Evolutionary conservation across 1,284 basidiomycete genomes (phyloP).

Genomic region (Ustilago vetiveriae): DNA sequence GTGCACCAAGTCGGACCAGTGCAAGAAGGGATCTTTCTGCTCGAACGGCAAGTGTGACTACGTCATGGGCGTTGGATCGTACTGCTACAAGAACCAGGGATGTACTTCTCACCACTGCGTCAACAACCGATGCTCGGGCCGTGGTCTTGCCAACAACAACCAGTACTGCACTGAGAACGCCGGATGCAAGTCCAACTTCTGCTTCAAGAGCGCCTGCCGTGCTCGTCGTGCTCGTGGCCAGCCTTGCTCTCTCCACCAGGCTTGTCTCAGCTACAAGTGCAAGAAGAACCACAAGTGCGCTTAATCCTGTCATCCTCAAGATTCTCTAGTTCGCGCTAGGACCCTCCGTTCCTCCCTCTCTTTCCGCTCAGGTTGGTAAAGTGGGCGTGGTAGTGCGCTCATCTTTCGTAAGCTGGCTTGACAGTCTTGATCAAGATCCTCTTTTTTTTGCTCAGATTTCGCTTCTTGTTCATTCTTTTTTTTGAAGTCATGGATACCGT

Average conservation of each 20-base stretch:
- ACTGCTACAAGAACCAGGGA: constrained; percentile 46
- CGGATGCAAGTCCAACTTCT: constrained; percentile 25
- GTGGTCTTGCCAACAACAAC: constrained; percentile 11
- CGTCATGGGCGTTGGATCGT: constrained; percentile 6
- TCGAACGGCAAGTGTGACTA: constrained; percentile 23
- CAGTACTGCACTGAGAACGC: constrained; percentile 14
- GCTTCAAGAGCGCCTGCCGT: constrained; percentile 26
- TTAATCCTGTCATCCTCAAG: constrained; percentile 11
- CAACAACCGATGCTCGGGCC: constrained; percentile 24
- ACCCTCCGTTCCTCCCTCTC: neutral
- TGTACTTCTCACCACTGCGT: constrained; percentile 29
- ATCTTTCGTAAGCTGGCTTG: too few species aligned
- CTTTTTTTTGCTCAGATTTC: too few species aligned
- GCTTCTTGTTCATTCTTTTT: too few species aligned
- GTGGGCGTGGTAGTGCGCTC: too few species aligned
- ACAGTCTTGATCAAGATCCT: too few species aligned
- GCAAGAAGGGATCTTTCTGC: constrained; percentile 22
- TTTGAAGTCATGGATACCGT: too few species aligned
- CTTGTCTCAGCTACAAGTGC: constrained; percentile 23
- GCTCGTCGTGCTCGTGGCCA: constrained; percentile 21
- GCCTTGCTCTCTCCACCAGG: constrained; percentile 26
- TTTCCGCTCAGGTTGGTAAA: neutral
- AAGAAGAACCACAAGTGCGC: constrained; percentile 21
- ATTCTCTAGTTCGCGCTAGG: constrained; percentile 15
- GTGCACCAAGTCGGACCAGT: constrained; percentile 36